phyloP scores from a whole-genome alignment of 352 stramenopile genomes.

The Pythium dissotocum region DNA sequence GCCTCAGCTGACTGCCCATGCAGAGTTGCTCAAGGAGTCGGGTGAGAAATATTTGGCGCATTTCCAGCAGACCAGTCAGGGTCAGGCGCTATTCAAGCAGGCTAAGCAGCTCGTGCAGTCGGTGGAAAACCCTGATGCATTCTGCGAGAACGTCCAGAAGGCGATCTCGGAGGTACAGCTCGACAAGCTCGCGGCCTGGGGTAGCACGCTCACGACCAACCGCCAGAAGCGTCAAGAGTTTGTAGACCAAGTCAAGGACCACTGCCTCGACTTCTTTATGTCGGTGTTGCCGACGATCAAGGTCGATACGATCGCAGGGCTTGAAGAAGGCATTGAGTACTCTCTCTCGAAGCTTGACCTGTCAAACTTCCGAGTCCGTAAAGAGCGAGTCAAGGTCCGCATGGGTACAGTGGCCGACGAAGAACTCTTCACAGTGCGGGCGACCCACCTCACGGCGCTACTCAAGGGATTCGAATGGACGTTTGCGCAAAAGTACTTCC shows the following conservation, averaged over 20 bases:
- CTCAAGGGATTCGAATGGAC: conserved; percentile 87
- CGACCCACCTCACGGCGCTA: conserved; percentile 70
- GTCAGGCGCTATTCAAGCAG: conserved; percentile 64
- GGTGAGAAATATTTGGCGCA: conserved; percentile 71
- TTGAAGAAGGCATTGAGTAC: conserved; percentile 78
- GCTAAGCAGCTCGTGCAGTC: conserved; percentile 71
- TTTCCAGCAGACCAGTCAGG: conserved; percentile 71
- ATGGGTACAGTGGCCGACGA: conserved; percentile 81
- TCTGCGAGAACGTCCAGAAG: conserved; percentile 74
- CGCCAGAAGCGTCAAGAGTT: conserved; percentile 75
- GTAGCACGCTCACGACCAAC: conserved; percentile 57
- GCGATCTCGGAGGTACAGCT: conserved; percentile 68
- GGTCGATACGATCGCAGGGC: conserved; percentile 75
- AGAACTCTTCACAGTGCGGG: conserved; percentile 77
- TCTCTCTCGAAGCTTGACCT: conserved; percentile 79
- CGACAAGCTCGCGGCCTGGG: conserved; percentile 70
- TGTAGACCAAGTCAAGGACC: conserved; percentile 78
- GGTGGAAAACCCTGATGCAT: conserved; percentile 70
- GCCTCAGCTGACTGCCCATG: conserved; percentile 54
- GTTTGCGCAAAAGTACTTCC: conserved; percentile 85
- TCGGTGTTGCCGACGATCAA: conserved; percentile 84
- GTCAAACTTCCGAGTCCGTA: conserved; percentile 82
- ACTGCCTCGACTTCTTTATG: conserved; percentile 86
- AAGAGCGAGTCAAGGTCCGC: conserved; percentile 82
- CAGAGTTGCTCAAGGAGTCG: conserved; percentile 54